These are phyloP conservation scores for Micromonas pusilla DNA, from an alignment of 139 green algal species.

Conservation along the genomic window DNA sequence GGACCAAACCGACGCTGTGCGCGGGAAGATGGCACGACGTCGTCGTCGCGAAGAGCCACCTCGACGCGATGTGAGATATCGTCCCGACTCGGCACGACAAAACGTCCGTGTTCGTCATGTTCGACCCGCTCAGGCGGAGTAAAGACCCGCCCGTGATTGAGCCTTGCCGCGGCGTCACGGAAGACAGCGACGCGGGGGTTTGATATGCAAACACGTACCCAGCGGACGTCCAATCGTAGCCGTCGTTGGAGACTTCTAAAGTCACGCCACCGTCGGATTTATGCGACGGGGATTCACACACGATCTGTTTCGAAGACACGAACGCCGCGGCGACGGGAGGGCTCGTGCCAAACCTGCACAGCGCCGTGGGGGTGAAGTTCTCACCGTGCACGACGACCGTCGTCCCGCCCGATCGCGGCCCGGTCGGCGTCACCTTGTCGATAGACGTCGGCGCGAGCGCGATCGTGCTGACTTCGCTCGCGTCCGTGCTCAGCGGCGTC, in stretches of 20 bases:
- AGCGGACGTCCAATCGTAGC: background rate
- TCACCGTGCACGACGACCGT: background rate
- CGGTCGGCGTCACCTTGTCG: too few relatives aligned
- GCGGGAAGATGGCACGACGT: background rate
- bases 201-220: conserved; percentile 4
- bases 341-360: conserved; percentile 5
- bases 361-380: background rate
- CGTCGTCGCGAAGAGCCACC: background rate
- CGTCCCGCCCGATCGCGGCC: background rate
- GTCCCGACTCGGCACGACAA: conserved; percentile 9
- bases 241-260: conserved; percentile 9
- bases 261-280: background rate
- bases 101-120: background rate
- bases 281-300: conserved; percentile 8
- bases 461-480: background rate
- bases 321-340: background rate
- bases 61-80: background rate
- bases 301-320: background rate
- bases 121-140: background rate
- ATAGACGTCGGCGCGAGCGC: background rate
- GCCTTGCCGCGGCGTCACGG: background rate
- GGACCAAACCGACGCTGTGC: background rate
- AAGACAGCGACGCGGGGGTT: background rate
- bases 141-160: background rate
- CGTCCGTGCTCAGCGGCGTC: background rate